Percentiles rank a stretch among this genome's conserved stretches.
Evolutionary conservation across 371 early-diverging fungal genomes (phyloP).

Genomic region (Zopfochytrium polystomum): DNA sequence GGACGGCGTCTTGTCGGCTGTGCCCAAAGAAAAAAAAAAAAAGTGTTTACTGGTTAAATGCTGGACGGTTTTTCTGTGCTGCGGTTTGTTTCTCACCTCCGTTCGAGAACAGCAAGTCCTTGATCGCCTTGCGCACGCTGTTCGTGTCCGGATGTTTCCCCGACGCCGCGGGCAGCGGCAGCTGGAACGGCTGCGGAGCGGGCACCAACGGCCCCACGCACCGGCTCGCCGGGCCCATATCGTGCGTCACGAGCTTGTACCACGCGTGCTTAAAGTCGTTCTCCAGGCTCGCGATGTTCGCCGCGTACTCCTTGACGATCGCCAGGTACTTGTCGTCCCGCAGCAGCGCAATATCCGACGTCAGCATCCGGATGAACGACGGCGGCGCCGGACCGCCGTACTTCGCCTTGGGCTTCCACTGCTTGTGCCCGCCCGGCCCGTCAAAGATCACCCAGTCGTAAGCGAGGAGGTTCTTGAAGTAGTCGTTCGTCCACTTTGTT

Average conservation of each 20-base stretch:
- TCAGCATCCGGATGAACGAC: constrained; percentile 24
- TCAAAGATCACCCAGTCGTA: constrained; percentile 35
- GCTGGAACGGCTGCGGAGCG: constrained; percentile 26
- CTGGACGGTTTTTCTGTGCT: background rate
- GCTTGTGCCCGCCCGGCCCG: constrained; percentile 27
- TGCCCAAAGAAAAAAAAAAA: background rate
- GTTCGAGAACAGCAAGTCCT: background rate
- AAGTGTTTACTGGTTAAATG: background rate
- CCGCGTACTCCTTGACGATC: constrained; percentile 14
- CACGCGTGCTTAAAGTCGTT: constrained; percentile 26
- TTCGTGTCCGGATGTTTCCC: constrained; percentile 7
- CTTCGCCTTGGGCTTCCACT: constrained; percentile 22
- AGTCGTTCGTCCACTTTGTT: constrained; percentile 79
- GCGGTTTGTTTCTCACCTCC: background rate
- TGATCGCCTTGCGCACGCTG: background rate
- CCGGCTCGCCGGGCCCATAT: constrained; percentile 26
- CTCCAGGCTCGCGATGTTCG: constrained; percentile 13
- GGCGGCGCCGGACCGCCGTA: background rate
- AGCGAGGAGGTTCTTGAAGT: constrained; percentile 52
- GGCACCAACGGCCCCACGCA: constrained; percentile 25
- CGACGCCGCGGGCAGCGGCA: constrained; percentile 24
- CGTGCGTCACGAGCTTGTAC: constrained; percentile 31
- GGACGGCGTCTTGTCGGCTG: background rate
- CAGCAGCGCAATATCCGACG: constrained; percentile 28
- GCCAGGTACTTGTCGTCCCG: constrained; percentile 21